A percentile compares a stretch with the other conserved stretches of the same genome.
These are phyloP conservation scores for Prunus persica DNA, from an alignment of 306 rosid genomes.

Conservation along the genomic window DNA sequence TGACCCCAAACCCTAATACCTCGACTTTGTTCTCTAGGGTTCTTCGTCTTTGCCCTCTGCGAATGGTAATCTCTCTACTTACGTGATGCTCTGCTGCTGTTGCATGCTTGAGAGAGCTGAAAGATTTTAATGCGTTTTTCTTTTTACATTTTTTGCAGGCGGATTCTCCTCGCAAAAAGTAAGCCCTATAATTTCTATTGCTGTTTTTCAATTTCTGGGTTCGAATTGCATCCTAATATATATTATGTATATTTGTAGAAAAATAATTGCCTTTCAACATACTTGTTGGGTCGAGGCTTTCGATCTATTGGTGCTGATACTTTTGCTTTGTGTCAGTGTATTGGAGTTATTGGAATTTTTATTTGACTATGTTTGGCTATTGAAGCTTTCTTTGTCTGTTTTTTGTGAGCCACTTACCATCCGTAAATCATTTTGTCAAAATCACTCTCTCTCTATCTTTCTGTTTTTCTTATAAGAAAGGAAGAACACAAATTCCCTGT, in stretches of 20 bases:
- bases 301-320: neutral
- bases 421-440: neutral
- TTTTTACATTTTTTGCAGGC: conserved; percentile 41
- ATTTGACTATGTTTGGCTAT: neutral
- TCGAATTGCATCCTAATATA: neutral
- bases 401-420: neutral
- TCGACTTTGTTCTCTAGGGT: conserved; percentile 16
- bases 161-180: conserved; percentile 77
- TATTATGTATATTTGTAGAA: neutral
- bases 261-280: neutral
- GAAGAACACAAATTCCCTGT: neutral
- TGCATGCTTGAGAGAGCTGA: neutral
- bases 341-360: neutral
- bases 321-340: neutral
- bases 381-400: neutral
- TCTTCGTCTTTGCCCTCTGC: neutral
- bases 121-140: conserved; percentile 1
- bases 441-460: neutral
- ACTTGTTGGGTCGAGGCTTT: neutral
- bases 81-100: neutral
- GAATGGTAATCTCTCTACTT: conserved; percentile 39
- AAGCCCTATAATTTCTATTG: conserved; percentile 11
- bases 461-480: neutral
- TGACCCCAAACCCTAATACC: conserved; percentile 38
- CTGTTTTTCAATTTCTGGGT: neutral